Evolutionary conservation across 257 asterid species (phyloP).

Genomic region (Nicotiana paniculata): DNA sequence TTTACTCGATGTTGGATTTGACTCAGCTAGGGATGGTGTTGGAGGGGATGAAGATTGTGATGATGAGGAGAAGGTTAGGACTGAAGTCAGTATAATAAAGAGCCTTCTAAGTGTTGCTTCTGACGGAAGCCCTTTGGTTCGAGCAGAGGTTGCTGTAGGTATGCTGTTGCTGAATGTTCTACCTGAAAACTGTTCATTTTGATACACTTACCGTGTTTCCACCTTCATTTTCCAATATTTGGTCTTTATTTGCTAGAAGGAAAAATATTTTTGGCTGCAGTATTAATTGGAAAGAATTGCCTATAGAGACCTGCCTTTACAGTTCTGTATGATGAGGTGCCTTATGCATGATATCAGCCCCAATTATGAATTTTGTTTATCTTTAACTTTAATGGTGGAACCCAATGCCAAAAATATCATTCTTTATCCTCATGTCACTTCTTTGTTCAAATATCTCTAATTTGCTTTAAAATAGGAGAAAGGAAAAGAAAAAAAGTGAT

Average conservation of each 20-base stretch:
- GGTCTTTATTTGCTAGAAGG: constrained; percentile 1
- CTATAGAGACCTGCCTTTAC: background rate
- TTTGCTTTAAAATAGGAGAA: background rate
- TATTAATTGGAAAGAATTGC: background rate
- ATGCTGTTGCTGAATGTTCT: constrained; percentile 19
- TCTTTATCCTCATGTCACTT: background rate
- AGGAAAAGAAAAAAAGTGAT: background rate
- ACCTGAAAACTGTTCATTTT: background rate
- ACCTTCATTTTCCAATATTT: background rate
- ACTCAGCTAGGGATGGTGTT: constrained; percentile 64
- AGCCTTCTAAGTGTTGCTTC: constrained; percentile 71
- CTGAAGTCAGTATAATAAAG: constrained; percentile 66
- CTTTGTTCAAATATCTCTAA: background rate
- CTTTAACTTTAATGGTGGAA: background rate
- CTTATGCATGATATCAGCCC: background rate
- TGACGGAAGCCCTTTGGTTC: constrained; percentile 97
- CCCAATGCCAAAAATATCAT: background rate
- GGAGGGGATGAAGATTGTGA: constrained; percentile 76
- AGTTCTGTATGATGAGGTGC: background rate
- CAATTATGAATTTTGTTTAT: background rate
- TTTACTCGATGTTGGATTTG: constrained; percentile 73
- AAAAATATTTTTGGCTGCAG: background rate
- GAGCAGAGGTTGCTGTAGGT: constrained; percentile 99
- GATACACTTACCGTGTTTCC: background rate
- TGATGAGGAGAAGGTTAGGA: constrained; percentile 85